phyloP scores from a whole-genome alignment of 306 rosid species.

The Rosa persica region DNA sequence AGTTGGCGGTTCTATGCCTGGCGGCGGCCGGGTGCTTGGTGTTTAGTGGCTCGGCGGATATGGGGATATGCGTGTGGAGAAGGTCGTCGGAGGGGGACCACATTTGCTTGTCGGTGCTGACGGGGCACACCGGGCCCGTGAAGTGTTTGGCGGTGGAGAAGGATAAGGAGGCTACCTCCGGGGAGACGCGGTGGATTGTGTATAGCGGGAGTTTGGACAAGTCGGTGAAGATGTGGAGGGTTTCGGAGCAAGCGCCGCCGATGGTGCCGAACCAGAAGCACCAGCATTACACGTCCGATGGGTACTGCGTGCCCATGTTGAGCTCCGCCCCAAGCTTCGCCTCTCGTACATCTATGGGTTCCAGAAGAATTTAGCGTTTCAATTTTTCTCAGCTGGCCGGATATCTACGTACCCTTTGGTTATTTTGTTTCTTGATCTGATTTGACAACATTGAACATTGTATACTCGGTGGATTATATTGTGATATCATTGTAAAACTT shows the following conservation, averaged over 20 bases:
- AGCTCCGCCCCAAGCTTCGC: conserved; percentile 30
- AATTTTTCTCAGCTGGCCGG: not conserved
- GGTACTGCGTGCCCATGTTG: conserved; percentile 12
- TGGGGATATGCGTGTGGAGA: conserved; percentile 82
- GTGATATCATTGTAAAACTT: not conserved
- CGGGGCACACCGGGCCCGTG: conserved; percentile 82
- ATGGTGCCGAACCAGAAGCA: conserved; percentile 12
- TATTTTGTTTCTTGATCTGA: not conserved
- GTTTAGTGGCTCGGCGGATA: conserved; percentile 85
- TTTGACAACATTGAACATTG: not conserved
- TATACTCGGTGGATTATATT: not conserved
- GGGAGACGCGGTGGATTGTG: conserved; percentile 55
- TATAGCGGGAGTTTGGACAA: conserved; percentile 95
- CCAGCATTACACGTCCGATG: conserved; percentile 10
- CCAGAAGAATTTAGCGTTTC: conserved; percentile 30
- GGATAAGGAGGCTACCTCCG: conserved; percentile 29
- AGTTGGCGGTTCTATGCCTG: conserved; percentile 71
- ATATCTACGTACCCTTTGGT: not conserved
- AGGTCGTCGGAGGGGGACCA: conserved; percentile 44
- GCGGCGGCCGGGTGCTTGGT: conserved; percentile 56
- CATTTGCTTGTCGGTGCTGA: conserved; percentile 37
- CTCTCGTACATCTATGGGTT: conserved; percentile 33
- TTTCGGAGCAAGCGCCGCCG: conserved; percentile 36
- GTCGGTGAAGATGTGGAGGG: conserved; percentile 87
- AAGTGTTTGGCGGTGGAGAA: conserved; percentile 77